These are phyloP conservation scores for Chrysochromulina parva DNA, from an alignment of 78 protist species.

Conservation along the genomic window DNA sequence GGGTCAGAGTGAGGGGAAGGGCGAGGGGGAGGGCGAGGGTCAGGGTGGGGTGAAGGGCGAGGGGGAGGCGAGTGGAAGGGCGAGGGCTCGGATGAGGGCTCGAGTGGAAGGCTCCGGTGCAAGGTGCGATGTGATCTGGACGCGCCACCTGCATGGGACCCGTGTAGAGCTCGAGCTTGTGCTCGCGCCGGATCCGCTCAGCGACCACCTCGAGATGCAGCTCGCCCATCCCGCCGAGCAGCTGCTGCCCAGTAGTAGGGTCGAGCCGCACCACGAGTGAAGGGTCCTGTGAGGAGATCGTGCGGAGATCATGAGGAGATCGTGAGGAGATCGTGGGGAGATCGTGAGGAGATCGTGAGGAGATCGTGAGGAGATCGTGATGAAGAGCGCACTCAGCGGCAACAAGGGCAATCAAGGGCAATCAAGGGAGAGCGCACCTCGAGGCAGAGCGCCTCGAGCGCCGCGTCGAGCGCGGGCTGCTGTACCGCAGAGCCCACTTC, in stretches of 20 bases:
- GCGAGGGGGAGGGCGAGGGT: no score
- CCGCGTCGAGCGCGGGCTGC: conserved; percentile 17
- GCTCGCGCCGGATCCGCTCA: conserved; percentile 65
- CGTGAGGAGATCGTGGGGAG: no score
- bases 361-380: no score
- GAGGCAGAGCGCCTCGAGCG: conserved; percentile 60
- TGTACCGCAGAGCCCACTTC: conserved; percentile 40
- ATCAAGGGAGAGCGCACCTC: conserved; percentile 40
- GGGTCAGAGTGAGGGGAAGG: no score
- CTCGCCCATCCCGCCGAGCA: conserved; percentile 87
- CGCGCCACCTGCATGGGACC: conserved; percentile 39
- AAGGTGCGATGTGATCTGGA: background rate
- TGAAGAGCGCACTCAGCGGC: no score
- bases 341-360: no score
- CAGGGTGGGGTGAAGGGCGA: no score
- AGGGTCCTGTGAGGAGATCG: conserved; percentile 73
- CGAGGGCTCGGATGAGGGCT: no score
- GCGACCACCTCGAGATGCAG: conserved; percentile 77
- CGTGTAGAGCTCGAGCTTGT: conserved; percentile 26
- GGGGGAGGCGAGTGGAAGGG: no score
- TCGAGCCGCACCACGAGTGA: conserved; percentile 73
- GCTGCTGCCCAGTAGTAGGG: conserved; percentile 24
- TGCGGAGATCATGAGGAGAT: no score
- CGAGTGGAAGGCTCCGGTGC: background rate
- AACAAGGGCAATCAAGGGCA: no score